Percentiles rank a stretch among this genome's conserved stretches.
Conservation (phyloP, 2,329 filamentous ascomycete genomes). For the Rhinocladiella similis region DNA sequence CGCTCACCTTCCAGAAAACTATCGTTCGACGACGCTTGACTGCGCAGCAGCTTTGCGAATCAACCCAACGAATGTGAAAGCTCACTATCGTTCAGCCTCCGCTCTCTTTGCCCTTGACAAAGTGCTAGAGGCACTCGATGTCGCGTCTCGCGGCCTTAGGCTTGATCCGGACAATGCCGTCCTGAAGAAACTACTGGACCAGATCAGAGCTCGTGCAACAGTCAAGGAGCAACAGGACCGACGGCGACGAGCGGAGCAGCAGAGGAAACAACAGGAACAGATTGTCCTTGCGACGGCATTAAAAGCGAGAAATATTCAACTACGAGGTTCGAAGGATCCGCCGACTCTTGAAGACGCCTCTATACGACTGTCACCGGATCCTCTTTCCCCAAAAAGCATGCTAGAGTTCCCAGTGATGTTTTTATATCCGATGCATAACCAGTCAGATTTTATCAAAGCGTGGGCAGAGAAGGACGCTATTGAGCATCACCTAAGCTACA, state of each 20-base stretch:
- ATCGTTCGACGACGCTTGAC: constrained; percentile 81
- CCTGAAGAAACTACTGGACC: constrained; percentile 61
- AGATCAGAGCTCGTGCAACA: constrained; percentile 62
- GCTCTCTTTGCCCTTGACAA: constrained; percentile 80
- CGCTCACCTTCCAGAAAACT: constrained; percentile 63
- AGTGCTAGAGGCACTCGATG: constrained; percentile 75
- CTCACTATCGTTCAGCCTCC: constrained; percentile 79
- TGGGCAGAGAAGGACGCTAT: constrained; percentile 77
- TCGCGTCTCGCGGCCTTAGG: constrained; percentile 70
- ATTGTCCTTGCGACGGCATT: constrained; percentile 66
- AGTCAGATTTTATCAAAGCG: constrained; percentile 88
- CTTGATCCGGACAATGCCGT: constrained; percentile 71
- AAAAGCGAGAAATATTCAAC: constrained; percentile 67
- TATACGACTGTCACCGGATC: constrained; percentile 69
- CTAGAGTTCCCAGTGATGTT: constrained; percentile 78
- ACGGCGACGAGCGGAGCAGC: constrained; percentile 54
- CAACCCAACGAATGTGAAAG: constrained; percentile 82
- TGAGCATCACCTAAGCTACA: constrained; percentile 76
- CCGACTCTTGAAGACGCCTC: constrained; percentile 86
- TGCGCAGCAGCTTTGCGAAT: constrained; percentile 76
- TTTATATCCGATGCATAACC: constrained; percentile 77
- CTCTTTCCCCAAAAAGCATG: constrained; percentile 69
- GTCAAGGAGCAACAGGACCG: constrained; percentile 57
- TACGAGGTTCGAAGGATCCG: constrained; percentile 65
- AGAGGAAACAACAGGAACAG: constrained; percentile 53